Base-by-base conservation (phyloP, 169 alveolate species). In the Plasmodium coatneyi region DNA sequence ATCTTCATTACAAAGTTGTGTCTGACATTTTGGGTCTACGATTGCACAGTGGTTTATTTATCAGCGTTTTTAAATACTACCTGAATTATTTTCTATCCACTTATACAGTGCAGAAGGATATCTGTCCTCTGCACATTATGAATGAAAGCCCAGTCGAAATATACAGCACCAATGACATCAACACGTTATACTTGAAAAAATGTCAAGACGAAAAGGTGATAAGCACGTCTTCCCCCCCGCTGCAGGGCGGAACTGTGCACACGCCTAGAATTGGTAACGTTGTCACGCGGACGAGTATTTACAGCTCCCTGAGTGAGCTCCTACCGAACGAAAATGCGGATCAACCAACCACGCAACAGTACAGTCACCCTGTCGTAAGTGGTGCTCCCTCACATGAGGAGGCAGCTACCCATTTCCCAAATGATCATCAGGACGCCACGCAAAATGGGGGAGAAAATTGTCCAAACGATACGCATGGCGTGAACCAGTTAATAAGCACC, bases 1-100 rank as follows among this genome's bases (percentile, higher is more conserved):
- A 89, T 28, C 52, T 89, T 19, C 82, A 89, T 52, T 89, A 89
- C 72, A 79, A 89, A 80, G 82, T 89, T 7, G 94, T 89, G 54
- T 43, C 94, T 1, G 94, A 89, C 7, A 79, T 89, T 28, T 25
- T 89, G 49, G 94, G 94, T n/a, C 72, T 89, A 41, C 89, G 90
- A 19, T 70, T 89, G 1, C 94, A 89, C 72, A 89, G 94, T 80
- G 94, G 94, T 1, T 80, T 89, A 70, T 89, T 89, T 66, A 89
- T 89, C 43, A 89, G 90, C 49, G 52, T 89, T 43, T 80, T 89
- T 72, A 89, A 89, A 52, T 89, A 89, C 81, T 89, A 89, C 32
- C 52, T 89, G 46, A 89, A 89, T 56, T 80, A 89, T 60, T 89
- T 78, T 28, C 46, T 89, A 9, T 89, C 94, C 3, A 43, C 90